A percentile compares a stretch with the other conserved stretches of the same genome.
phyloP scores from a whole-genome alignment of 108 stramenopile genomes.

The Nannochloropsis gaditana region DNA sequence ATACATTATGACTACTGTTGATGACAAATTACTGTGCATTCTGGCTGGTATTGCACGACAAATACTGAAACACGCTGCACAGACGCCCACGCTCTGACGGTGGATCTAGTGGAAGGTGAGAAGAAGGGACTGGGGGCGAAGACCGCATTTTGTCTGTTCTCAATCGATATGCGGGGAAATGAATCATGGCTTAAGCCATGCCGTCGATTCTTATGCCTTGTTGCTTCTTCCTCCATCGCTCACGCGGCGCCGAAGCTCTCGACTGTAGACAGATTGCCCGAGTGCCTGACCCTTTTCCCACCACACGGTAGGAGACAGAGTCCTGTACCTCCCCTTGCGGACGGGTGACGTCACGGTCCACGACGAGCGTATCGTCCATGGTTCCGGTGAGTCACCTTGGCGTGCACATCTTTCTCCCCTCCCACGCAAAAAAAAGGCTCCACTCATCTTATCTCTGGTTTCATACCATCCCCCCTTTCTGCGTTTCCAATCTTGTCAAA shows the following conservation, averaged over 20 bases:
- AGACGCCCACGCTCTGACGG: constrained; percentile 61
- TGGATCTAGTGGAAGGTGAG: constrained; percentile 48
- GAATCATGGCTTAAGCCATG: too few species aligned
- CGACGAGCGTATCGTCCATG: constrained; percentile 64
- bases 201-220: too few species aligned
- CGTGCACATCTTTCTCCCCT: too few species aligned
- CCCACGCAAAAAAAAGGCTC: too few species aligned
- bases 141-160: too few species aligned
- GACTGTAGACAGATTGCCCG: too few species aligned
- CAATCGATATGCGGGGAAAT: too few species aligned
- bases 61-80: constrained; percentile 31
- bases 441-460: too few species aligned
- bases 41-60: neutral
- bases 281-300: neutral
- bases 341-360: constrained; percentile 60
- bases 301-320: neutral
- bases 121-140: neutral
- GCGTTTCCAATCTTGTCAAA: too few species aligned
- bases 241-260: neutral
- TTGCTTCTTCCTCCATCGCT: neutral
- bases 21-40: neutral
- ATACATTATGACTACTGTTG: too few species aligned
- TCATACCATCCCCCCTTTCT: too few species aligned
- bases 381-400: constrained; percentile 31
- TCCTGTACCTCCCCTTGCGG: constrained; percentile 51